A percentile compares a stretch with the other conserved stretches of the same genome.
These are phyloP conservation scores for Detonula confervacea DNA, from an alignment of 352 stramenopile species.

Conservation along the genomic window DNA sequence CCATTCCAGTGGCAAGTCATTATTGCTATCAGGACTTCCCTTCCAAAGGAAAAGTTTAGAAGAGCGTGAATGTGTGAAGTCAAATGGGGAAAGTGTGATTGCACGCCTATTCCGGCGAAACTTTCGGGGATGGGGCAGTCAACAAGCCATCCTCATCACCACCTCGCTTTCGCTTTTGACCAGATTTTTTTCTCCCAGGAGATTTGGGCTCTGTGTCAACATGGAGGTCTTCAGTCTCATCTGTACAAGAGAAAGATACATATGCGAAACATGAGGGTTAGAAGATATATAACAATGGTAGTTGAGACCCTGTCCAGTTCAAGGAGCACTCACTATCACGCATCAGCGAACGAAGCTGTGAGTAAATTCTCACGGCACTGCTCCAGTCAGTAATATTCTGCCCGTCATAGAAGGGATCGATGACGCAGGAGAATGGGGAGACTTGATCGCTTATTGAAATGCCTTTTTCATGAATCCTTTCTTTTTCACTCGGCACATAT, in stretches of 20 bases:
- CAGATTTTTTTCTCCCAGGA: conserved; percentile 28
- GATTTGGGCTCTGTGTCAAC: conserved; percentile 33
- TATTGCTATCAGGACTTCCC: too few species aligned
- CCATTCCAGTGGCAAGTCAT: too few species aligned
- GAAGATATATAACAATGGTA: neutral
- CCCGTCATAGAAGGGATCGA: conserved; percentile 33
- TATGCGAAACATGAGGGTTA: neutral
- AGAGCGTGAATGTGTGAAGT: neutral
- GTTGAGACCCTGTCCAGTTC: neutral
- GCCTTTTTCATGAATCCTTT: conserved; percentile 69
- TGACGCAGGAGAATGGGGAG: conserved; percentile 35
- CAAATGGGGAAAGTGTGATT: neutral
- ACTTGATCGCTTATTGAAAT: conserved; percentile 45
- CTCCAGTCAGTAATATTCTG: conserved; percentile 46
- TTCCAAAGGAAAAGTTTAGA: conserved; percentile 21
- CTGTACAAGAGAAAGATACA: neutral
- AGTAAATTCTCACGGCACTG: conserved; percentile 42
- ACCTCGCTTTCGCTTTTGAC: conserved; percentile 34
- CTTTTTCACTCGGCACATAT: conserved; percentile 75
- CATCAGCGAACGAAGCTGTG: conserved; percentile 44
- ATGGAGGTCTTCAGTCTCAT: conserved; percentile 34
- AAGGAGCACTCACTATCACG: conserved; percentile 27
- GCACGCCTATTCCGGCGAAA: conserved; percentile 28
- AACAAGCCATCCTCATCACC: conserved; percentile 11
- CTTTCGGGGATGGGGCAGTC: conserved; percentile 20